Evolutionary conservation across 352 stramenopile genomes (phyloP), one percentile per base, ranked within the genome.

Genomic region (Globisporangium emineosum): DNA sequence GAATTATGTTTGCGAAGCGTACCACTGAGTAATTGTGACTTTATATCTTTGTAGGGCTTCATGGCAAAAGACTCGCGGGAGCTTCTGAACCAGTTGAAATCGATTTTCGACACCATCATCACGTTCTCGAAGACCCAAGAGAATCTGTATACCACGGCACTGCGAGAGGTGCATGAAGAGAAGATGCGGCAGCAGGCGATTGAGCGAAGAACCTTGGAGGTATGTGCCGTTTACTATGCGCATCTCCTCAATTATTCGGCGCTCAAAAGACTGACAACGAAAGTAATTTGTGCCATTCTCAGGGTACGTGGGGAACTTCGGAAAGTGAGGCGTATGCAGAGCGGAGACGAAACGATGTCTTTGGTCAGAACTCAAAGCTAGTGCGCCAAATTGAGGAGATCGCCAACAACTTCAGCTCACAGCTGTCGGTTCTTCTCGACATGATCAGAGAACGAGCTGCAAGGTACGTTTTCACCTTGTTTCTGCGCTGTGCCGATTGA

Each of bases 81-180:
- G 13, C 68, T 96, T 25, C 56, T 95, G 42, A 76, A 78, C 12
- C 86, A 94, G 51, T 64, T 96, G 12, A 94, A 91, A 68, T 66
- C 84, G 45, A 92, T 94, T 47, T 93, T 95, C 40, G 75, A 78
- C 47, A 88, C 79, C 30, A 88, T 96, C 47, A 87, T 96, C 52
- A 81, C 70, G 52, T 96, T 95, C 62, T 92, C 84, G 66, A 90
- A 92, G 51, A 73, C 82, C 0, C 81, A 95, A 62, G 83, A 95
- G 19, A 87, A 86, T 57, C 62, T 96, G 17, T 96, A 93, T 68
- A 91, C 83, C 4, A 73, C 81, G 23, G 84, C 83, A 5, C 76
- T 93, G 56, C 77, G 88, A 51, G 86, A 91, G 70, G 81, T 84
- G 1, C 82, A 93, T 49, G 69, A 86, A 43, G 71, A 79, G 8